Evolutionary conservation across 179 eudicot genomes (phyloP).

Genomic region (Pouteria campechiana): DNA sequence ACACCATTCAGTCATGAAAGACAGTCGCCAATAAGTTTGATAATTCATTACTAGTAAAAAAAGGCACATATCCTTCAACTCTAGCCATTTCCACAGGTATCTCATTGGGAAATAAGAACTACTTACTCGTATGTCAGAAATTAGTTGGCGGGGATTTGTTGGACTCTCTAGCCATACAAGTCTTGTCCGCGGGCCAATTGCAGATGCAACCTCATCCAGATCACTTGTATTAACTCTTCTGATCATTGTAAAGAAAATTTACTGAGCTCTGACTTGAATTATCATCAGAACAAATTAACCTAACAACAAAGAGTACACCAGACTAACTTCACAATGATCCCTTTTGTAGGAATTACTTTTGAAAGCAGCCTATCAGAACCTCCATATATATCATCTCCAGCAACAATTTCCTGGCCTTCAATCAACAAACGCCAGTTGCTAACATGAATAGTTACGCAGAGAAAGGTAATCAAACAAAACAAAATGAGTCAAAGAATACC

Average conservation of each 20-base stretch:
- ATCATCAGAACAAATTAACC: too few relatives aligned
- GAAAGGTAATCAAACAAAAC: not conserved
- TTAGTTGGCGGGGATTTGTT: slow-evolving; percentile 91
- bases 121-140: slow-evolving; percentile 85
- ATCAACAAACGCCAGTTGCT: too few relatives aligned
- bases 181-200: slow-evolving; percentile 77
- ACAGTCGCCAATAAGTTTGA: too few relatives aligned
- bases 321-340: slow-evolving; percentile 82
- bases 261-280: not conserved
- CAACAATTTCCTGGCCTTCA: slow-evolving; percentile 87
- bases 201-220: slow-evolving; percentile 74
- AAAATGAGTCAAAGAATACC: slow-evolving; percentile 26
- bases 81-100: too few relatives aligned
- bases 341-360: slow-evolving; percentile 64
- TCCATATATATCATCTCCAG: slow-evolving; percentile 97
- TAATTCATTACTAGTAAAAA: too few relatives aligned
- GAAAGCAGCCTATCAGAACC: slow-evolving; percentile 94
- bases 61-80: too few relatives aligned
- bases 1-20: too few relatives aligned
- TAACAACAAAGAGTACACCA: not conserved
- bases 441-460: not conserved
- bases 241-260: slow-evolving; percentile 16
- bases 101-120: too few relatives aligned
- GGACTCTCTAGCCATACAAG: slow-evolving; percentile 99
- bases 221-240: slow-evolving; percentile 76